These are phyloP conservation scores for Periglandula ipomoeae DNA, from an alignment of 2,329 filamentous ascomycete genomes.

Conservation along the genomic window DNA sequence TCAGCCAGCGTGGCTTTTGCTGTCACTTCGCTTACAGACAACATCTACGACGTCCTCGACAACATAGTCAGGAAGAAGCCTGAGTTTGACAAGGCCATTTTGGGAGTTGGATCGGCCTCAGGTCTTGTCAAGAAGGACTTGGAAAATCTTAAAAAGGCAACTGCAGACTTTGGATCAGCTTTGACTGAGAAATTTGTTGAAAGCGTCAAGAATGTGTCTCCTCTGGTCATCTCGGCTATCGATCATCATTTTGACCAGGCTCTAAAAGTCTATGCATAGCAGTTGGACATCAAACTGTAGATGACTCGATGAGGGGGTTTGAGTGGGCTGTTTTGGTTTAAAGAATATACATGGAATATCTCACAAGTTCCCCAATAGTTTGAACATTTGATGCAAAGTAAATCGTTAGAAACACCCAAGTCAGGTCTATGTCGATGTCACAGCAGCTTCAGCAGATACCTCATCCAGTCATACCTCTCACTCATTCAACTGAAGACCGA, in stretches of 20 bases:
- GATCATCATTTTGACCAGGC: conserved; percentile 2
- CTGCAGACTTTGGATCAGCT: background rate
- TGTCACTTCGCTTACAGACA: background rate
- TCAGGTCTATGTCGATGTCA: too few relatives aligned
- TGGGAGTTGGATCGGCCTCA: background rate
- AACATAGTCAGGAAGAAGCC: background rate
- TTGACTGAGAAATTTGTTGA: background rate
- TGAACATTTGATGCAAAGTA: too few relatives aligned
- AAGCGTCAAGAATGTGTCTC: background rate
- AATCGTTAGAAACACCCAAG: too few relatives aligned
- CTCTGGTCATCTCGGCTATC: conserved; percentile 2
- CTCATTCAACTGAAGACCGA: too few relatives aligned
- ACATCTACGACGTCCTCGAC: conserved; percentile 3
- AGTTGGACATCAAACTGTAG: too few relatives aligned
- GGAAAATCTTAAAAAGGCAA: background rate
- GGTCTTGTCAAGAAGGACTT: conserved; percentile 1
- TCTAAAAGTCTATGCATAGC: background rate
- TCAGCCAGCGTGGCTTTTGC: background rate
- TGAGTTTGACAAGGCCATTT: conserved; percentile 3
- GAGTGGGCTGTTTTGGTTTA: too few relatives aligned
- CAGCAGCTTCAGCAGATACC: too few relatives aligned
- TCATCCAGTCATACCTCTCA: too few relatives aligned
- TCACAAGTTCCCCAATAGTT: too few relatives aligned
- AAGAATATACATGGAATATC: too few relatives aligned
- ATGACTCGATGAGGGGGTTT: too few relatives aligned